Percentiles rank a stretch among this genome's conserved stretches.
phyloP scores from a whole-genome alignment of 1,139 yeast species.

The Scheffersomyces insectosa region DNA sequence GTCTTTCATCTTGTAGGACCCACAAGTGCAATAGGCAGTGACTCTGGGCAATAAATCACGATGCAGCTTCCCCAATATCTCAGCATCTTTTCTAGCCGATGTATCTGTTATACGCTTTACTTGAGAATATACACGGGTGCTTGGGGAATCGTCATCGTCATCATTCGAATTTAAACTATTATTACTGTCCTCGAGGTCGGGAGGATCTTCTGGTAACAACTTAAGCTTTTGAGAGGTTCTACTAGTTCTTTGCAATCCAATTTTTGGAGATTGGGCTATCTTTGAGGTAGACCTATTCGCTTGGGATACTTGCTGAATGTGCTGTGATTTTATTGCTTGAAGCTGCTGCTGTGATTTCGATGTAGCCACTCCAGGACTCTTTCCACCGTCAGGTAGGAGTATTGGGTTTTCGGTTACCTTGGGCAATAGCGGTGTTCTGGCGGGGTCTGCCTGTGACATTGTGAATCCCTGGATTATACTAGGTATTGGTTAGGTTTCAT shows the following conservation, averaged over 20 bases:
- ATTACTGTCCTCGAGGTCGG: conserved; percentile 27
- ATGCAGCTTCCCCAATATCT: conserved; percentile 86
- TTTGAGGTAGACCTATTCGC: conserved; percentile 24
- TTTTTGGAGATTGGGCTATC: conserved; percentile 41
- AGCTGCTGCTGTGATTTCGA: conserved; percentile 1
- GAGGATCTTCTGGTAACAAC: conserved; percentile 79
- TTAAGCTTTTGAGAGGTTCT: conserved; percentile 86
- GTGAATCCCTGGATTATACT: too few relatives aligned
- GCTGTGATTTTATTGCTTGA: conserved; percentile 5
- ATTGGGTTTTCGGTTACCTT: conserved; percentile 38
- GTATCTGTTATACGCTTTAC: conserved; percentile 82
- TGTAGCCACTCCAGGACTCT: conserved; percentile 1
- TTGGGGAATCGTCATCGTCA: conserved; percentile 16
- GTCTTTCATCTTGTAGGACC: conserved; percentile 87
- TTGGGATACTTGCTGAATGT: conserved; percentile 8
- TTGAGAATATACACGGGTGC: conserved; percentile 72
- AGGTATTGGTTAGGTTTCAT: too few relatives aligned
- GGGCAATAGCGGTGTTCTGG: conserved; percentile 25
- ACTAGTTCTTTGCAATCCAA: conserved; percentile 86
- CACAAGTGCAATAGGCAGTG: conserved; percentile 94
- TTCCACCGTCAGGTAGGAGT: conserved; percentile 8
- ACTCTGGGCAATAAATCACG: conserved; percentile 83
- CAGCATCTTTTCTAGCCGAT: conserved; percentile 95
- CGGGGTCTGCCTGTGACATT: not conserved
- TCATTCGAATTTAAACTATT: conserved; percentile 29